Evolutionary conservation across 1,284 basidiomycete species (phyloP).

Genomic region (Gymnopus androsaceus): DNA sequence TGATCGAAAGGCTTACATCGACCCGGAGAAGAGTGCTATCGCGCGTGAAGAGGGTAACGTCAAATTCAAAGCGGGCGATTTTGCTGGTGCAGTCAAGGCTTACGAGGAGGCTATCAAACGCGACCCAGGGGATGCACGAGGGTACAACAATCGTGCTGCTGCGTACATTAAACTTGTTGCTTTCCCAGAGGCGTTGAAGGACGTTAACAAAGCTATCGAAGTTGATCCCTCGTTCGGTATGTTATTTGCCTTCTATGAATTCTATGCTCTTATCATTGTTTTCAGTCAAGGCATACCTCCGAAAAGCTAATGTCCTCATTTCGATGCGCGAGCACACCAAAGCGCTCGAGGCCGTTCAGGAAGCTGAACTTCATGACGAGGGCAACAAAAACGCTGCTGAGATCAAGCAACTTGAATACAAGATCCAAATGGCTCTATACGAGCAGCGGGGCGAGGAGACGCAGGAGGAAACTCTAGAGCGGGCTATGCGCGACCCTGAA

Average conservation of each 20-base stretch:
- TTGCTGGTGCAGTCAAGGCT: conserved; percentile 88
- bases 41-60: conserved; percentile 93
- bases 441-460: conserved; percentile 84
- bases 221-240: conserved; percentile 83
- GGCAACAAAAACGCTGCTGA: conserved; percentile 81
- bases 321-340: conserved; percentile 92
- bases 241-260: conserved; percentile 26
- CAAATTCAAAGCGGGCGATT: conserved; percentile 91
- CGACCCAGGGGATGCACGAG: conserved; percentile 85
- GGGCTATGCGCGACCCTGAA: conserved; percentile 98
- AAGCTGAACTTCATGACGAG: conserved; percentile 73
- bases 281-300: conserved; percentile 91
- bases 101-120: conserved; percentile 98
- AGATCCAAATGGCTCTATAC: conserved; percentile 82
- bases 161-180: conserved; percentile 96
- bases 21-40: conserved; percentile 81
- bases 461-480: conserved; percentile 89
- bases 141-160: conserved; percentile 96
- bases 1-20: conserved; percentile 84
- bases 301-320: conserved; percentile 86
- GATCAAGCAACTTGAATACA: conserved; percentile 77
- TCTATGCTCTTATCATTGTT: background rate
- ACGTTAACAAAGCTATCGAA: conserved; percentile 91
- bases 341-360: conserved; percentile 81
- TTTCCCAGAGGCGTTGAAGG: conserved; percentile 95